A percentile compares a stretch with the other conserved stretches of the same genome.
phyloP scores from a whole-genome alignment of 2,329 filamentous ascomycete species.

The Calonectria crousiana region DNA sequence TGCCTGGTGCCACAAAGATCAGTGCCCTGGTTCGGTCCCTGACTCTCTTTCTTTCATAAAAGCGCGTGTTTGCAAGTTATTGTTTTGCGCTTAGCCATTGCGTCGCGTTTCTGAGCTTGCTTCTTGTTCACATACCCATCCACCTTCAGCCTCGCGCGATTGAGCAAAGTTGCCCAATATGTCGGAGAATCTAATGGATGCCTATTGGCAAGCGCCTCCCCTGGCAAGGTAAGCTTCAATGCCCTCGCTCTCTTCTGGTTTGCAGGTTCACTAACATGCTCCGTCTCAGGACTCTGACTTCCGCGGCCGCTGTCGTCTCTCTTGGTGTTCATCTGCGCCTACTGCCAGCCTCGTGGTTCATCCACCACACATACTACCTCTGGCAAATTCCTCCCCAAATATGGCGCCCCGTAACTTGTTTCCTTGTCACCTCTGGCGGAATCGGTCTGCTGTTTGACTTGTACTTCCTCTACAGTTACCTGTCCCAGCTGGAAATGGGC shows the following conservation, averaged over 20 bases:
- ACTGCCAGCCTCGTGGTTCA: slow-evolving; percentile 61
- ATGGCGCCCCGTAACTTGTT: slow-evolving; percentile 57
- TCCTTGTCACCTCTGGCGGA: slow-evolving; percentile 54
- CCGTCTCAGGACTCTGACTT: slow-evolving; percentile 73
- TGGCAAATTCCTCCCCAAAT: slow-evolving; percentile 63
- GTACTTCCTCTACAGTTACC: slow-evolving; percentile 82
- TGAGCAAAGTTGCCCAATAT: slow-evolving; percentile 51
- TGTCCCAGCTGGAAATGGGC: slow-evolving; percentile 78
- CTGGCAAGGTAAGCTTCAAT: slow-evolving; percentile 54
- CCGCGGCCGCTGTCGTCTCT: slow-evolving; percentile 71
- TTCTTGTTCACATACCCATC: slow-evolving; percentile 17
- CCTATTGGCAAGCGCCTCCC: slow-evolving; percentile 56
- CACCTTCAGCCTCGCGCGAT: slow-evolving; percentile 29
- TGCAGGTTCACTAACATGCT: slow-evolving; percentile 33
- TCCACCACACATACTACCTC: slow-evolving; percentile 65
- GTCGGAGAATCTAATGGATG: slow-evolving; percentile 47
- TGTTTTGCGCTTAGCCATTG: slow-evolving; percentile 13
- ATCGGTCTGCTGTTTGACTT: slow-evolving; percentile 76
- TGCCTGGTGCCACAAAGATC: slow-evolving; percentile 42
- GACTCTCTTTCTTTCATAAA: slow-evolving; percentile 32
- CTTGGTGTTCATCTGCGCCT: slow-evolving; percentile 68
- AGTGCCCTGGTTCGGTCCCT: slow-evolving; percentile 31
- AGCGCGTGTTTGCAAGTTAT: slow-evolving; percentile 11
- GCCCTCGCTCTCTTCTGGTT: background rate
- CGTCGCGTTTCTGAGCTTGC: slow-evolving; percentile 24